Evolutionary conservation across 768 basidiomycete genomes (phyloP), one percentile per base, ranked within the genome.

Genomic region (Lyophyllum semitale): DNA sequence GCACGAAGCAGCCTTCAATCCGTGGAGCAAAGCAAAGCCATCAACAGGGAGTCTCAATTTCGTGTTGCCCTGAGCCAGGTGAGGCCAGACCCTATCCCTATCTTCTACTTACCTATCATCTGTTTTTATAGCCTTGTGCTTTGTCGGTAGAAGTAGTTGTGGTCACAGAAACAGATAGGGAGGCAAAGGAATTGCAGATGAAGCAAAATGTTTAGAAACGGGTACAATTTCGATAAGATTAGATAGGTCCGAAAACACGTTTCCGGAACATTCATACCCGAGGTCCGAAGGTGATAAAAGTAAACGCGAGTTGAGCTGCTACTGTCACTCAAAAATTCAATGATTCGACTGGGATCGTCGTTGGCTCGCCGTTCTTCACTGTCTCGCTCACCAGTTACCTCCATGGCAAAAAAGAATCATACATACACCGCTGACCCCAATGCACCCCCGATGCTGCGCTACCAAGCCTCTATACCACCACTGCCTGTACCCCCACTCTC

Each of bases 401-500:
- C 23, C 5, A 53, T 57, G 55, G 35, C 48, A 15, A 38, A 22
- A 9, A 56, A 56, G 41, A 57, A 47, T 13, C 56, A 57, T 29
- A 48, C 50, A 12, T 74, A 74, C 55, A 63, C 68, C 42, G 76
- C 77, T 45, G 88, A 91, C 61, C 76, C 78, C 35, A 71, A 74
- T n/a, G 84, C 81, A 9, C 73, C 79, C 0, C 80, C 84, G 1
- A 91, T 91, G 88, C 78, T 91, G 30, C 81, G 87, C 27, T 91
- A 80, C 73, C 86, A 92, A 57, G 79, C 82, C 1, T 86, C 87
- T 1, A 74, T 93, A 0, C 91, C 91, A 2, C 76, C 69, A 27
- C 82, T 98, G 7, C 95, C 96, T 20, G 87, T 98, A 0, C 95
- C 96, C 0, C 71, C 89, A 1, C 82, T 98, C 38, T 72, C 83